These are phyloP conservation scores for Fusarium marasasianum DNA, from an alignment of 2,329 filamentous ascomycete species.

Conservation along the genomic window DNA sequence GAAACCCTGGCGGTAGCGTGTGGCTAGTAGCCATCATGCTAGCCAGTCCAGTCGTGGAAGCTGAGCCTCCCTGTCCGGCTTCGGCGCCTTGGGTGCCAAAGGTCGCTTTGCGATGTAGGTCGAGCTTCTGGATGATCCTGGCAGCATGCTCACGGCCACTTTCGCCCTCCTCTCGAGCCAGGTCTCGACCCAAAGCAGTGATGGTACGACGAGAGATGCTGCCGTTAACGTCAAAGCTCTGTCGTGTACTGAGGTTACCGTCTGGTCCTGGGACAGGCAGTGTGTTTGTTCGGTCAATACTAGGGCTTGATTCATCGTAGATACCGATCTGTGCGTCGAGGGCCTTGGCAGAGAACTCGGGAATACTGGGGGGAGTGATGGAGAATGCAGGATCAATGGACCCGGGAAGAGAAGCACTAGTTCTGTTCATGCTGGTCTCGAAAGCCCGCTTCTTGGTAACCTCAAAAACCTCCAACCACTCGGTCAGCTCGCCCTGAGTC, in stretches of 20 bases:
- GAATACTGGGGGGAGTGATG: constrained; percentile 86
- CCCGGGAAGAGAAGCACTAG: constrained; percentile 57
- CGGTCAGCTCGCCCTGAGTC: constrained; percentile 88
- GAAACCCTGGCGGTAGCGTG: constrained; percentile 74
- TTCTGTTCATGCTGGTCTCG: constrained; percentile 71
- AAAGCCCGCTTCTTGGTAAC: constrained; percentile 92
- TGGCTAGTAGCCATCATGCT: constrained; percentile 88
- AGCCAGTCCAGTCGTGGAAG: constrained; percentile 73
- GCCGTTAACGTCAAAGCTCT: constrained; percentile 76
- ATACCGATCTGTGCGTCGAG: constrained; percentile 71
- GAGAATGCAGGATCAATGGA: constrained; percentile 82
- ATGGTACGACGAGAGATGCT: constrained; percentile 63
- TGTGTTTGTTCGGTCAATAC: constrained; percentile 69
- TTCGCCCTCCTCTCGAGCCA: constrained; percentile 75
- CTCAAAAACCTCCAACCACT: constrained; percentile 95
- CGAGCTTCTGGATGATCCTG: constrained; percentile 91
- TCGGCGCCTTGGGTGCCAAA: constrained; percentile 58
- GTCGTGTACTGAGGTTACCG: constrained; percentile 61
- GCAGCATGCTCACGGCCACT: constrained; percentile 82
- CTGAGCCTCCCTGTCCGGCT: constrained; percentile 51
- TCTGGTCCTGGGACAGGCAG: constrained; percentile 72
- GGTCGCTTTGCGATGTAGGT: constrained; percentile 83
- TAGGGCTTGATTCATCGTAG: constrained; percentile 58
- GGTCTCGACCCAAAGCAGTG: constrained; percentile 58
- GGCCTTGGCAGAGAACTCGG: constrained; percentile 87